Percentiles rank a stretch among this genome's conserved stretches.
Evolutionary conservation across 164 flowering plant genomes (phyloP).

Genomic region (Litsea cubeba): DNA sequence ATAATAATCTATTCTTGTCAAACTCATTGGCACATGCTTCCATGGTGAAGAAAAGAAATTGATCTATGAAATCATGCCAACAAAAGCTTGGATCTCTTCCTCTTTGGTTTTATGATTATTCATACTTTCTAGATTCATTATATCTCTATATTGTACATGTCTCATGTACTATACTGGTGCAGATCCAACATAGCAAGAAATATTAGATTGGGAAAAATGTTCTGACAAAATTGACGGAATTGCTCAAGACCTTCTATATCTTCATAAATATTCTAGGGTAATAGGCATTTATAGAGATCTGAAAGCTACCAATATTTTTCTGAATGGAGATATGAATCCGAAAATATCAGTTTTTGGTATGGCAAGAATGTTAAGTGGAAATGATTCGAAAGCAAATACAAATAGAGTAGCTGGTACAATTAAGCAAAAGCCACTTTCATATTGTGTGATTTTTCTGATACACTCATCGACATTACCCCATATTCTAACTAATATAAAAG

Average conservation of each 20-base stretch:
- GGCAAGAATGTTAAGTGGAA: too few species aligned
- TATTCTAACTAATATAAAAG: too few species aligned
- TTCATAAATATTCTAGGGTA: constrained; percentile 15
- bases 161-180: too few species aligned
- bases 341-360: not conserved
- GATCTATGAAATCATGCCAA: constrained; percentile 73
- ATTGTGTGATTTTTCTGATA: too few species aligned
- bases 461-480: too few species aligned
- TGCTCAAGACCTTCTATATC: constrained; percentile 13
- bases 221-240: not conserved
- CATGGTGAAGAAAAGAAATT: constrained; percentile 66
- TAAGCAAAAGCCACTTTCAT: not conserved
- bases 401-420: too few species aligned
- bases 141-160: too few species aligned
- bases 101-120: constrained; percentile 33
- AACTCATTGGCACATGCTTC: constrained; percentile 61
- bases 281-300: constrained; percentile 9
- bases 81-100: constrained; percentile 58
- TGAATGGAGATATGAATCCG: constrained; percentile 14
- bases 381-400: too few species aligned
- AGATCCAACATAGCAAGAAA: too few species aligned
- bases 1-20: constrained; percentile 71
- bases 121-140: not conserved
- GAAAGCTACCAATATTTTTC: constrained; percentile 6
- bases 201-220: too few species aligned